phyloP scores from a whole-genome alignment of 805 yeast species.

The Grigorovia transvaalensis region DNA sequence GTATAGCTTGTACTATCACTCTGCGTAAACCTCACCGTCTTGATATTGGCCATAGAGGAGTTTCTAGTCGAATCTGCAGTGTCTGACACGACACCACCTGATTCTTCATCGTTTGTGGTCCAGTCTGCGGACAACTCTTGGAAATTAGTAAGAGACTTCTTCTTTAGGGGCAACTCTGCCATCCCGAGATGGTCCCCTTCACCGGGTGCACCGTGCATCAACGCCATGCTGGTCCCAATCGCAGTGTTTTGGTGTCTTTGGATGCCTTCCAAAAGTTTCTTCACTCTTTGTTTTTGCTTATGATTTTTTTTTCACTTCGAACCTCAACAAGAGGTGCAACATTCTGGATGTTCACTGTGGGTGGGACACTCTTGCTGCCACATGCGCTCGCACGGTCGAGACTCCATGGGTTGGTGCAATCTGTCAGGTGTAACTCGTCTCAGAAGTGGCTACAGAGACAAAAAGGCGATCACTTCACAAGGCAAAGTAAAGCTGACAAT shows the following conservation, averaged over 20 bases:
- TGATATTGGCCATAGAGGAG: background rate
- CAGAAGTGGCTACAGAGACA: slow-evolving; percentile 69
- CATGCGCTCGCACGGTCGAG: background rate
- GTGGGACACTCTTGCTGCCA: background rate
- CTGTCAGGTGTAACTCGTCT: slow-evolving; percentile 34
- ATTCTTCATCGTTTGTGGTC: background rate
- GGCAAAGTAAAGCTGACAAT: slow-evolving; percentile 52
- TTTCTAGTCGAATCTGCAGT: background rate
- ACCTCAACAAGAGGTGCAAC: background rate
- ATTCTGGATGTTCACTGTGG: background rate
- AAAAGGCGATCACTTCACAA: slow-evolving; percentile 49
- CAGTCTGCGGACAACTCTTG: slow-evolving; percentile 7
- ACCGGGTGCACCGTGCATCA: background rate
- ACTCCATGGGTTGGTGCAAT: slow-evolving; percentile 14
- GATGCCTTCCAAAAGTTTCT: background rate
- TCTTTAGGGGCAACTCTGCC: slow-evolving; percentile 7
- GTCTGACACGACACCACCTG: background rate
- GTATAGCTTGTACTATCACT: background rate
- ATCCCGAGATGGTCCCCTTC: background rate
- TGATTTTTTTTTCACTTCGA: background rate
- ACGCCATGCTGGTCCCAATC: background rate
- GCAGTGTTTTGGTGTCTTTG: background rate
- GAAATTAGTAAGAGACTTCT: slow-evolving; percentile 6
- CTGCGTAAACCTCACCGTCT: background rate
- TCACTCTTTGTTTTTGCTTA: too few relatives aligned